Base-by-base conservation (phyloP, 75 land plant species). In the Picea glauca region DNA sequence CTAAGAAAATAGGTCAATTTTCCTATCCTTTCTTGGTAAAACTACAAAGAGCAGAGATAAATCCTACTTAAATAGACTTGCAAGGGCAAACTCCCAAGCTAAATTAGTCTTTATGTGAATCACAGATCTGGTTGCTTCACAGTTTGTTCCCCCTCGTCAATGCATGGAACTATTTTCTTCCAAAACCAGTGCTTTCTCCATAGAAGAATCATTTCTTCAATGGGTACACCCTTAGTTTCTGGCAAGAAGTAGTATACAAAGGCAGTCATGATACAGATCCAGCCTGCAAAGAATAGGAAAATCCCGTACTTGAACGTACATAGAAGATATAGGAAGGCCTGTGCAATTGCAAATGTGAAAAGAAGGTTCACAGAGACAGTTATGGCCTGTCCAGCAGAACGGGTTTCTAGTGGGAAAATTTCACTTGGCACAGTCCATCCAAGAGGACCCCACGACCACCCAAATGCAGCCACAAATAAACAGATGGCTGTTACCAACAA, bases 151-250 rank as follows among this genome's bases (percentile, higher is more conserved):
- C 23, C 13, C 17, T 9, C 58, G 8, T 72, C 63, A 12, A 50
- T 6, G 23, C 79, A 75, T 4, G 91, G 91, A 62, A 93, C 80
- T 13, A 88, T 64, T 46, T 40, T 82, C 84, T 89, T 94, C 95
- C 97, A 93, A 79, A 93, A 93, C 97, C 95, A 90, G 78, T 93
- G 97, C 60, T 90, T 85, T 64, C 83, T 88, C 95, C 95, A 94
- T 72, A 88, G 76, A 21, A 91, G 50, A 13, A 84, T 80, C 91
- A 93, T 94, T 80, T 94, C 97, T 74, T 94, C 97, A 73, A 94
- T 93, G 30, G 97, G 97, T 5, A 94, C 88, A 58, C 90, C 92
- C 70, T 92, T 91, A 26, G 98, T 93, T 82, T 94, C 95, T 20
- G 95, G 98, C 18, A 94, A 74, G 83, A 94, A 86, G 62, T 92